These are phyloP conservation scores for Nematodospora anomalae DNA, from an alignment of 1,139 yeast genomes.

Conservation along the genomic window DNA sequence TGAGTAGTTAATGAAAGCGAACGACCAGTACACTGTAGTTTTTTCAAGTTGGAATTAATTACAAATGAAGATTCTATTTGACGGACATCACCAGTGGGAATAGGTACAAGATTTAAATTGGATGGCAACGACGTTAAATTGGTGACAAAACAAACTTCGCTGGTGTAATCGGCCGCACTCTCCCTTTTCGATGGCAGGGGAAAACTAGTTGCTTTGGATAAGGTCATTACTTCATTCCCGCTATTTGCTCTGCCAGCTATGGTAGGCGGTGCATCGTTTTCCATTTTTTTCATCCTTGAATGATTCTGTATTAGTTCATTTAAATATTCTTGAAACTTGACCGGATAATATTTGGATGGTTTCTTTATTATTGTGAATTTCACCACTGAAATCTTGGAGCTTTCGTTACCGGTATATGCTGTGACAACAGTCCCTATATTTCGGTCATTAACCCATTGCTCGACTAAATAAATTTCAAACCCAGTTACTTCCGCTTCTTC, in stretches of 20 bases:
- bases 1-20: constrained; percentile 65
- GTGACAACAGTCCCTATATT: constrained; percentile 67
- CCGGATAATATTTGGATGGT: constrained; percentile 59
- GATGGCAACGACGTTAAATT: constrained; percentile 81
- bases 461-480: constrained; percentile 85
- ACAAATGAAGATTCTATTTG: constrained; percentile 57
- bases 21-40: constrained; percentile 83
- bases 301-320: constrained; percentile 62
- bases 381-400: constrained; percentile 60
- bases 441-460: constrained; percentile 87
- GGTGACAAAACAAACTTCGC: constrained; percentile 67
- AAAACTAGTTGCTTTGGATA: constrained; percentile 7
- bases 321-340: constrained; percentile 56
- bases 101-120: constrained; percentile 65
- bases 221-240: constrained; percentile 10
- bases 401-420: constrained; percentile 79
- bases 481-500: constrained; percentile 58
- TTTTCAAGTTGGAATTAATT: constrained; percentile 73
- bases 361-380: constrained; percentile 59
- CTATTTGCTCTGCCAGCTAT: constrained; percentile 10
- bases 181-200: constrained; percentile 9
- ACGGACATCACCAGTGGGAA: constrained; percentile 62
- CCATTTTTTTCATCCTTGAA: constrained; percentile 48
- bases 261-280: constrained; percentile 14
- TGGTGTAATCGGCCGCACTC: constrained; percentile 11